Evolutionary conservation across 345 rosid genomes (phyloP).

Genomic region (Corchorus capsularis): DNA sequence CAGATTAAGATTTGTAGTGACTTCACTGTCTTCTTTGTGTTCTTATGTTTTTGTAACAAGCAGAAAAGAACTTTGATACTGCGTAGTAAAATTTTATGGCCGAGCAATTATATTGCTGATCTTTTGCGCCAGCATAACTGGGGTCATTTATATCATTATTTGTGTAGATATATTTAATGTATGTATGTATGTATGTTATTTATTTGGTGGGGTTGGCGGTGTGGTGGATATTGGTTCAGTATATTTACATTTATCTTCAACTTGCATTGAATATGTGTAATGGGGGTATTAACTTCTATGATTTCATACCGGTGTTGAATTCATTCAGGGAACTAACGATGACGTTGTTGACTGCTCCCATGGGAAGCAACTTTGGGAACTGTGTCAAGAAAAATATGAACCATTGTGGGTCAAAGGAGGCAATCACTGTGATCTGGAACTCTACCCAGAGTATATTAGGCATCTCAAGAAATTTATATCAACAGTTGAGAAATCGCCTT

Average conservation of each 20-base stretch:
- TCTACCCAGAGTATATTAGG: constrained; percentile 76
- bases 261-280: not conserved
- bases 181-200: too few relatives aligned
- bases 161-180: too few relatives aligned
- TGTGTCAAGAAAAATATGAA: constrained; percentile 90
- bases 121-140: not conserved
- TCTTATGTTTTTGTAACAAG: not conserved
- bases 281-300: not conserved
- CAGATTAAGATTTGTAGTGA: not conserved
- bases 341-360: constrained; percentile 94
- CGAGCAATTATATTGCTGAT: not conserved
- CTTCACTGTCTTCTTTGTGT: not conserved
- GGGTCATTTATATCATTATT: too few relatives aligned
- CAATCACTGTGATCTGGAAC: constrained; percentile 85
- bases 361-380: constrained; percentile 96
- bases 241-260: not conserved
- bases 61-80: too few relatives aligned
- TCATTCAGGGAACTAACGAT: constrained; percentile 88
- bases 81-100: not conserved
- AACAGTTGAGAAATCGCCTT: constrained; percentile 80
- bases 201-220: too few relatives aligned
- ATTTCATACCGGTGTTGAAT: constrained; percentile 6
- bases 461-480: constrained; percentile 88
- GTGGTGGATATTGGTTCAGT: not conserved
- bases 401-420: constrained; percentile 95